phyloP scores from a whole-genome alignment of 805 yeast species.

The Saturnispora galanensis region DNA sequence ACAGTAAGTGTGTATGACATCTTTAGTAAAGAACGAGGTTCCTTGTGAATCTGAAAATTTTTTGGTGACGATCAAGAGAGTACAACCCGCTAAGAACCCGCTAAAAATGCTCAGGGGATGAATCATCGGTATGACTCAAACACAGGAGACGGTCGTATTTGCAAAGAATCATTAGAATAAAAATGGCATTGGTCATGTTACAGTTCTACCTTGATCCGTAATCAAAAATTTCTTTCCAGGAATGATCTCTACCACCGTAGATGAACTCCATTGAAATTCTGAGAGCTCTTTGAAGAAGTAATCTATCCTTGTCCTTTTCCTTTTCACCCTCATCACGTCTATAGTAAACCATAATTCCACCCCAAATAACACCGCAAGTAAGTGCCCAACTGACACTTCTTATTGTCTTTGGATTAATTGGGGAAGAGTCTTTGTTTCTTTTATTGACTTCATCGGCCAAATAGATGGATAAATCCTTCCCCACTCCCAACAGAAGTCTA shows the following conservation, averaged over 20 bases:
- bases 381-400: constrained; percentile 41
- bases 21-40: not conserved
- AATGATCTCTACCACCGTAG: constrained; percentile 45
- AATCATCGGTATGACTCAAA: no score
- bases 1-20: constrained; percentile 46
- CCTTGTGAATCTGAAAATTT: not conserved
- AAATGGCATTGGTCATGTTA: no score
- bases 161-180: no score
- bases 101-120: no score
- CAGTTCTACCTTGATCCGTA: constrained; percentile 12
- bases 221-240: constrained; percentile 24
- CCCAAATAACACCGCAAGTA: constrained; percentile 64
- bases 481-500: constrained; percentile 53
- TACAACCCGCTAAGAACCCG: no score
- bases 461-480: constrained; percentile 35
- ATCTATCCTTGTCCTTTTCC: constrained; percentile 11
- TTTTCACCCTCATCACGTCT: constrained; percentile 41
- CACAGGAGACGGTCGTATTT: not conserved
- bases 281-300: constrained; percentile 50
- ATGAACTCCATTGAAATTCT: constrained; percentile 62
- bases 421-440: not conserved
- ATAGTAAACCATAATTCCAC: constrained; percentile 60
- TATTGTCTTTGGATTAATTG: constrained; percentile 13
- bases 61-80: not conserved
- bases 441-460: constrained; percentile 11